A percentile compares a stretch with the other conserved stretches of the same genome.
These are phyloP conservation scores for Cordia subcordata DNA, from an alignment of 257 asterid genomes.

Conservation along the genomic window DNA sequence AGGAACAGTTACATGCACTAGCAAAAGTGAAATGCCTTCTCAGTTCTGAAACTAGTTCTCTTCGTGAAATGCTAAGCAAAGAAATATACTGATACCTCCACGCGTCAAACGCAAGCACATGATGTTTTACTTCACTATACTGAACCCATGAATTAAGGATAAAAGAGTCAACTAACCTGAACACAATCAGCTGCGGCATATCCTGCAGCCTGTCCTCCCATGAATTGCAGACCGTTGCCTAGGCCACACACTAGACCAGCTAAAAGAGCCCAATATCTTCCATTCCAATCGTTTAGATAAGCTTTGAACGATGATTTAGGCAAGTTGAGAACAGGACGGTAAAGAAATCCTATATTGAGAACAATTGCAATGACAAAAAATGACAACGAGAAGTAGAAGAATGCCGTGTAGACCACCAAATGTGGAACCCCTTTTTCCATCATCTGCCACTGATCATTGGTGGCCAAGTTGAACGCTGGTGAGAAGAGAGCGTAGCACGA, in stretches of 20 bases:
- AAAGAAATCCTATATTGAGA: constrained; percentile 30
- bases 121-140: no score
- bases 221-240: constrained; percentile 53
- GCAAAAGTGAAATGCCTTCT: no score
- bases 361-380: constrained; percentile 28
- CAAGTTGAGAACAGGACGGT: constrained; percentile 36
- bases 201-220: constrained; percentile 62
- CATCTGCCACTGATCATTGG: constrained; percentile 43
- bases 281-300: constrained; percentile 39
- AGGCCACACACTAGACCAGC: constrained; percentile 40
- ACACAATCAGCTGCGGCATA: constrained; percentile 60
- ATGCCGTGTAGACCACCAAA: constrained; percentile 39
- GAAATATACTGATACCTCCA: no score
- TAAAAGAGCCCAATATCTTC: constrained; percentile 34
- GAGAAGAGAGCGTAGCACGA: constrained; percentile 43
- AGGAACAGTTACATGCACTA: background rate
- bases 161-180: constrained; percentile 21
- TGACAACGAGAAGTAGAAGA: constrained; percentile 54
- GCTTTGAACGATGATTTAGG: constrained; percentile 39
- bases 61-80: no score
- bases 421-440: constrained; percentile 30
- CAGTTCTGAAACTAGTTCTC: no score
- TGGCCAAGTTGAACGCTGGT: constrained; percentile 50
- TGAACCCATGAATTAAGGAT: background rate
- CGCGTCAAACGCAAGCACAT: no score